A percentile compares a stretch with the other conserved stretches of the same genome.
Evolutionary conservation across 2,329 filamentous ascomycete genomes (phyloP).

Genomic region (Lachnellula cervina): DNA sequence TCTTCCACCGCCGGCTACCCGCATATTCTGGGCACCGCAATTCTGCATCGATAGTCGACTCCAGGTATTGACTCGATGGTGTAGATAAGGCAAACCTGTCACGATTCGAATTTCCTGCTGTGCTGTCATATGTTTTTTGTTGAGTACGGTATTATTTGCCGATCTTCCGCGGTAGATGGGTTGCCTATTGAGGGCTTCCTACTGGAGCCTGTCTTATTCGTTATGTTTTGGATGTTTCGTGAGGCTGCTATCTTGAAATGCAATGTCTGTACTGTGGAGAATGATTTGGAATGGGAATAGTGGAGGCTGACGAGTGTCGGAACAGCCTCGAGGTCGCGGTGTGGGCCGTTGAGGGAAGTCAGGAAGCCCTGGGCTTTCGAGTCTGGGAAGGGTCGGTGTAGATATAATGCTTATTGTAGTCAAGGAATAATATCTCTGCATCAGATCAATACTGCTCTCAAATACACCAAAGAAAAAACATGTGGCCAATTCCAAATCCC

Average conservation of each 20-base stretch:
- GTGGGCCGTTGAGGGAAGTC: background rate
- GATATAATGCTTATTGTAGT: background rate
- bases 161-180: background rate
- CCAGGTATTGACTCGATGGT: background rate
- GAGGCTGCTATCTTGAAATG: background rate
- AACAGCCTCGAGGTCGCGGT: background rate
- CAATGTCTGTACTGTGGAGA: background rate
- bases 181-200: background rate
- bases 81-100: background rate
- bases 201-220: background rate
- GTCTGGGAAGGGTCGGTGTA: background rate
- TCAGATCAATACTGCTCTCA: background rate
- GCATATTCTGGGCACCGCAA: background rate
- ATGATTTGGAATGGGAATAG: background rate
- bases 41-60: background rate
- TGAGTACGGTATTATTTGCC: background rate
- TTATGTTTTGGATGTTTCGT: background rate
- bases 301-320: background rate
- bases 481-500: background rate
- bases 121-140: background rate
- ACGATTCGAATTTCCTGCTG: background rate
- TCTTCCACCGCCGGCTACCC: background rate
- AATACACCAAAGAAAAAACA: background rate
- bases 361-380: background rate
- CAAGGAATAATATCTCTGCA: background rate